These are phyloP conservation scores for Oxytropis ochrocephala DNA, from an alignment of 306 rosid species.

Conservation along the genomic window DNA sequence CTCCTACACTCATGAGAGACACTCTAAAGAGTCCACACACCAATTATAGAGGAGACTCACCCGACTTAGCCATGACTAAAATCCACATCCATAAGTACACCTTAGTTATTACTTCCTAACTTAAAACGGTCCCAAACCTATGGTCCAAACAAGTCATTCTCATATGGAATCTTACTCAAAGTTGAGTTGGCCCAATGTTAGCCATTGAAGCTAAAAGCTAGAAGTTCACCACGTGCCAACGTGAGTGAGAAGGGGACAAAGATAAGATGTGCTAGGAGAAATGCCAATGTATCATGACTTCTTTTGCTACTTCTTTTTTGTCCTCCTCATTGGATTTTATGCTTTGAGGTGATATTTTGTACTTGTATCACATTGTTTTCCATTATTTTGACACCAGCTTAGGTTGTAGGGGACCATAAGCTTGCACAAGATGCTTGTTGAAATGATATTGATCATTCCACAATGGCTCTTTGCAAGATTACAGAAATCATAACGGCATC, in stretches of 20 bases:
- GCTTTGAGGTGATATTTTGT: not conserved
- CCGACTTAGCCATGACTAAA: too few relatives aligned
- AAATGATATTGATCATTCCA: constrained; percentile 29
- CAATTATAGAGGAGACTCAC: too few relatives aligned
- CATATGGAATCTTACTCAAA: constrained; percentile 20
- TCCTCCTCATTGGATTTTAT: constrained; percentile 38
- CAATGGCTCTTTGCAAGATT: constrained; percentile 23
- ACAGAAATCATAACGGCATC: constrained; percentile 1
- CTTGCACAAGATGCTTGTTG: constrained; percentile 32
- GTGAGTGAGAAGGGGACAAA: constrained; percentile 43
- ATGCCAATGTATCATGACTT: constrained; percentile 35
- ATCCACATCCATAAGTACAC: too few relatives aligned
- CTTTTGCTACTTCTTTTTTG: constrained; percentile 34
- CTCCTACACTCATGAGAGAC: too few relatives aligned
- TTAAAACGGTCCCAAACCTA: constrained; percentile 39
- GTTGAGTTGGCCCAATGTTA: constrained; percentile 31
- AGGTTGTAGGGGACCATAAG: constrained; percentile 26
- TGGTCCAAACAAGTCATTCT: not conserved
- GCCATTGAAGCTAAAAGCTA: constrained; percentile 35
- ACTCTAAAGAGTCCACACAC: too few relatives aligned
- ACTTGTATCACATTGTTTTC: not conserved
- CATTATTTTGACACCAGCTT: constrained; percentile 4
- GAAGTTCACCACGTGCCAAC: constrained; percentile 43
- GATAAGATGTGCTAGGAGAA: constrained; percentile 50
- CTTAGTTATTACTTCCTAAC: too few relatives aligned